These are phyloP conservation scores for Acorus gramineus DNA, from an alignment of 106 monocot species.

Conservation along the genomic window DNA sequence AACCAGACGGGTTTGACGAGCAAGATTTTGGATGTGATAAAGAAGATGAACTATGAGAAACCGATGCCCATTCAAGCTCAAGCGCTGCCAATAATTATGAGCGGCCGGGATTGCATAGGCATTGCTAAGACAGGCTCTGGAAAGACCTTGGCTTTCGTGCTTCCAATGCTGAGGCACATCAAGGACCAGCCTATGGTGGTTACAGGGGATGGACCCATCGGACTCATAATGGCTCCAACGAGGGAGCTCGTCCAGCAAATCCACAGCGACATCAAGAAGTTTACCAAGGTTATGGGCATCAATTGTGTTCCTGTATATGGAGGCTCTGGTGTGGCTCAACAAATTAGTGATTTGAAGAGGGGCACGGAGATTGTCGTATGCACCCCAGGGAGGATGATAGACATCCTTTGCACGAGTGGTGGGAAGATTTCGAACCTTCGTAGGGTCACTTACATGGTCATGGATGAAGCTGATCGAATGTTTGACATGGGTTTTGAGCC, in stretches of 20 bases:
- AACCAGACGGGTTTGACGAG: constrained; percentile 74
- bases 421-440: constrained; percentile 94
- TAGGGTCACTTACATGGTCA: constrained; percentile 90
- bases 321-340: constrained; percentile 96
- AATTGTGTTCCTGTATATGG: constrained; percentile 91
- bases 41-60: constrained; percentile 84
- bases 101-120: constrained; percentile 93
- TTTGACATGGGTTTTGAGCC: constrained; percentile 99
- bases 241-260: constrained; percentile 96
- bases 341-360: constrained; percentile 91
- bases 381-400: constrained; percentile 97
- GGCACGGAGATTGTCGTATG: constrained; percentile 98
- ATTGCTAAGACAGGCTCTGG: constrained; percentile 97
- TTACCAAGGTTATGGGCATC: constrained; percentile 61
- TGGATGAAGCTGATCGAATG: constrained; percentile 99
- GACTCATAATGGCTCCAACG: constrained; percentile 92
- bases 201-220: constrained; percentile 92
- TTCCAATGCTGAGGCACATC: constrained; percentile 94
- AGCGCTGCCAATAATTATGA: constrained; percentile 90
- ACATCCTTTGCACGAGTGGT: constrained; percentile 85
- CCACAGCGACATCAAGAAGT: constrained; percentile 83
- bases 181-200: constrained; percentile 88
- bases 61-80: constrained; percentile 97
- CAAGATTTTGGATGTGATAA: constrained; percentile 78
- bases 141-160: constrained; percentile 90